phyloP scores from a whole-genome alignment of 2,329 filamentous ascomycete species.

The Talaromyces verruculosus region DNA sequence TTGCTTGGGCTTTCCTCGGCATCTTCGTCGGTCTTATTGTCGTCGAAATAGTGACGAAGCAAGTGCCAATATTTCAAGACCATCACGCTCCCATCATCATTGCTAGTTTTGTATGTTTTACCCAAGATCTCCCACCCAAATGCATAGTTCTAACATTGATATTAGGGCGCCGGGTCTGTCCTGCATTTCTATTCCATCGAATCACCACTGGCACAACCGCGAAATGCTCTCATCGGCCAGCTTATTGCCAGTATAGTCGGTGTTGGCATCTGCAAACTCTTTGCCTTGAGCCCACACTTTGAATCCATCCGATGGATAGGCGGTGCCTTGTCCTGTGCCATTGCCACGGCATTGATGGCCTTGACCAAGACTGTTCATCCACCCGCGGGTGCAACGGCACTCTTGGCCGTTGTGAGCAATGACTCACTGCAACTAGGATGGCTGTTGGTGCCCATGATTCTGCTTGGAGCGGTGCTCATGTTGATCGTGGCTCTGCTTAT shows the following conservation, averaged over 20 bases:
- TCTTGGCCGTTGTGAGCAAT: conserved; percentile 64
- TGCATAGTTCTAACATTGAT: not conserved
- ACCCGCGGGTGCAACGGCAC: conserved; percentile 70
- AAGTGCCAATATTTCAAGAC: conserved; percentile 55
- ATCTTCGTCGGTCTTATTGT: conserved; percentile 62
- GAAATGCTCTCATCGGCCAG: conserved; percentile 68
- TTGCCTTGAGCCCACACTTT: conserved; percentile 52
- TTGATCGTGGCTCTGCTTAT: conserved; percentile 61
- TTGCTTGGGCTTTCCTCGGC: conserved; percentile 65
- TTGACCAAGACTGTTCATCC: conserved; percentile 72
- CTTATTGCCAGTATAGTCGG: conserved; percentile 62
- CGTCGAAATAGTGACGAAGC: conserved; percentile 58
- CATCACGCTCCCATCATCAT: conserved; percentile 62
- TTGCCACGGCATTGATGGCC: conserved; percentile 64
- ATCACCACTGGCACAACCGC: conserved; percentile 70
- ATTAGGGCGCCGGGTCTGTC: conserved; percentile 71
- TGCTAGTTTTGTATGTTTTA: conserved; percentile 62
- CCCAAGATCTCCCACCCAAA: not conserved
- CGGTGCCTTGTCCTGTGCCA: conserved; percentile 64
- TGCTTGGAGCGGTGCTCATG: conserved; percentile 63
- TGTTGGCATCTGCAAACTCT: conserved; percentile 64
- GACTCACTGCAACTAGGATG: conserved; percentile 62
- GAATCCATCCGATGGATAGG: conserved; percentile 62
- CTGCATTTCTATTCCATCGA: conserved; percentile 71
- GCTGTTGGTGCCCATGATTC: conserved; percentile 64